Conservation (phyloP, 805 yeast genomes). For the Teunomyces funiuensis region DNA sequence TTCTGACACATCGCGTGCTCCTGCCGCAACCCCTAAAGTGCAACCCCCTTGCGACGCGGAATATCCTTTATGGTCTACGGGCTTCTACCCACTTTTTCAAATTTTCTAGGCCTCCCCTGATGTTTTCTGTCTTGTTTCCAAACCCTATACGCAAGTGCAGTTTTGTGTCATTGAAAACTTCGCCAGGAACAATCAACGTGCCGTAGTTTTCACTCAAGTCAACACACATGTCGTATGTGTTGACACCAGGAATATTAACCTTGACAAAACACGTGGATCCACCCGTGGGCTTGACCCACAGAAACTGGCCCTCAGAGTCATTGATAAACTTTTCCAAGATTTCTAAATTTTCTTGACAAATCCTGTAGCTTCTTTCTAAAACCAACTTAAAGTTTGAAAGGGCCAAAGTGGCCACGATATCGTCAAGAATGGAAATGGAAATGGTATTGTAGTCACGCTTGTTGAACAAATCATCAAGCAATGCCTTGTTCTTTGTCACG, state of each 20-base stretch:
- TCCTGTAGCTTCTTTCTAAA: slow-evolving; percentile 37
- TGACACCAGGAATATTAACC: slow-evolving; percentile 25
- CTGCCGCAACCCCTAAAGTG: not conserved
- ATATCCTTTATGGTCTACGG: not conserved
- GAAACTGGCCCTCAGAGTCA: slow-evolving; percentile 28
- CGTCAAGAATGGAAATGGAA: slow-evolving; percentile 49
- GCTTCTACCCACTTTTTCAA: not conserved
- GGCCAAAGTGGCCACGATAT: slow-evolving; percentile 44
- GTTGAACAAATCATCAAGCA: slow-evolving; percentile 32
- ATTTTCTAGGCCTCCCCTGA: slow-evolving; percentile 14
- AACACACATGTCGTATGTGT: slow-evolving; percentile 32
- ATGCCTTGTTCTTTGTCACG: slow-evolving; percentile 30
- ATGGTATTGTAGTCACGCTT: slow-evolving; percentile 54
- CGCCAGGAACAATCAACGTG: slow-evolving; percentile 51
- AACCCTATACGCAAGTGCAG: slow-evolving; percentile 51
- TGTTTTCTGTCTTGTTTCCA: slow-evolving; percentile 40
- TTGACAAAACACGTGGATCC: slow-evolving; percentile 49
- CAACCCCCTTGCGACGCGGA: not conserved
- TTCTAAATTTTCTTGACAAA: slow-evolving; percentile 40
- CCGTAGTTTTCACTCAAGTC: slow-evolving; percentile 35
- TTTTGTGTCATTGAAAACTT: slow-evolving; percentile 36
- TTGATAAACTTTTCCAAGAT: slow-evolving; percentile 34
- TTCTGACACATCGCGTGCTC: no score
- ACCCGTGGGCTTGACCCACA: slow-evolving; percentile 46
- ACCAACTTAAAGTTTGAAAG: slow-evolving; percentile 33